Evolutionary conservation across 1,284 basidiomycete species (phyloP), one percentile per base, ranked within the genome.

Genomic region (Ceratobasidium sp.): DNA sequence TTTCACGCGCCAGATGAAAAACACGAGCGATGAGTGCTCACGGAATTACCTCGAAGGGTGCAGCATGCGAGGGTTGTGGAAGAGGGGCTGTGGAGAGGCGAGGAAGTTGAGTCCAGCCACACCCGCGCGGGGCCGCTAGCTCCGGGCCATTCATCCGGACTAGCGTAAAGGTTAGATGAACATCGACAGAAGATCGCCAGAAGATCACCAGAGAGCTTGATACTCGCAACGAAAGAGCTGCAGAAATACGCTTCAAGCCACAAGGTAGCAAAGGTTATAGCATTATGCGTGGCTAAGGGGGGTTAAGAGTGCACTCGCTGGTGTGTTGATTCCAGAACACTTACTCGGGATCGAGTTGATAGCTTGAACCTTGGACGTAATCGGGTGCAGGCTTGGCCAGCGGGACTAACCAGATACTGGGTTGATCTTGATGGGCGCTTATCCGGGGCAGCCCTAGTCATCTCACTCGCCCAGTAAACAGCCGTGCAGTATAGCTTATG

Each of bases 1-100:
- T 61, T 72, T 72, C 68, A 72, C 51, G 56, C 29, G 68, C 39
- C 56, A 56, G 46, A 27, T 39, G 31, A 58, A 37, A 46, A 72
- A 59, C 56, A 72, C 29, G 68, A 41, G 48, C 43, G 39, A 61
- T 61, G 46, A 41, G 37, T 31, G 58, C 31, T 59, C 7, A 49
- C 41, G 27, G 39, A 59, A 43, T 16, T 22, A 46, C 8, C 62
- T 41, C 31, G 31, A 43, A 53, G 27, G 27, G 22, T 9, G 43
- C 65, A 39, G 31, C 6, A 51, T 29, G 54, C 58, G 58, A 72
- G 68, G 68, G 68, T 19, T 29, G 27, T 11, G 3, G 43, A 6
- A 43, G 53, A 27, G 24, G 53, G 31, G 39, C 6, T n/a, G 27
- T 14, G 11, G 11, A 29, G 19, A 48, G 41, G 62, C 43, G 41